Conservation (phyloP, 2,329 filamentous ascomycete species). For the Monosporascus sp. region DNA sequence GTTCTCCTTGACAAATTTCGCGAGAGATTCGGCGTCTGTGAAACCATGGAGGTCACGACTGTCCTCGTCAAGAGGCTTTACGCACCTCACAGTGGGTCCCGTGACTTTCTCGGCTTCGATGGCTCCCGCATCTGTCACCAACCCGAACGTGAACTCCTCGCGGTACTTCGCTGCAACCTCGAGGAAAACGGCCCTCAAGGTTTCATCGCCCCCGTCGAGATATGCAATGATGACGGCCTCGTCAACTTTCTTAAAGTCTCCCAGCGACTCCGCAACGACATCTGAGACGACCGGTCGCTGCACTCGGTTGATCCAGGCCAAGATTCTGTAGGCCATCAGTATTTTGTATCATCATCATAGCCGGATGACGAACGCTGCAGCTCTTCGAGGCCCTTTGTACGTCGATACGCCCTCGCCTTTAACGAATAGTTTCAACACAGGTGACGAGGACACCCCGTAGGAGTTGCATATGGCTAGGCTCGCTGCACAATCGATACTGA, state of each 20-base stretch:
- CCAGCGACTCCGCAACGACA: constrained; percentile 12
- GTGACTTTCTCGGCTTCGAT: constrained; percentile 9
- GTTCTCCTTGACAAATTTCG: constrained; percentile 19
- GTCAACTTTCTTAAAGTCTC: constrained; percentile 23
- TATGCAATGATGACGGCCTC: constrained; percentile 28
- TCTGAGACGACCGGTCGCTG: constrained; percentile 21
- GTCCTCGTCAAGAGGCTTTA: constrained; percentile 24
- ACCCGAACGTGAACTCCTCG: constrained; percentile 30
- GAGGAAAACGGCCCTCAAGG: constrained; percentile 14
- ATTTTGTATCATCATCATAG: not conserved
- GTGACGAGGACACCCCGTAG: constrained; percentile 5
- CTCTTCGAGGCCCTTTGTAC: constrained; percentile 17
- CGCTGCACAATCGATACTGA: constrained; percentile 16
- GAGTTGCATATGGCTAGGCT: constrained; percentile 5
- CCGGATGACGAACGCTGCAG: constrained; percentile 13
- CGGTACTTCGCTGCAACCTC: constrained; percentile 20
- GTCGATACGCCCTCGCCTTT: constrained; percentile 6
- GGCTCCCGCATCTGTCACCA: constrained; percentile 12
- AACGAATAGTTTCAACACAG: constrained; percentile 11
- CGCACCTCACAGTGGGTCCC: constrained; percentile 21
- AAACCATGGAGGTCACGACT: constrained; percentile 10
- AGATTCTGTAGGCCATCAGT: constrained; percentile 7
- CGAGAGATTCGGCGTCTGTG: constrained; percentile 14
- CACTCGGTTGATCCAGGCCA: constrained; percentile 18
- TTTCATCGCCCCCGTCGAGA: constrained; percentile 13